Percentiles rank a stretch among this genome's conserved stretches.
Conservation (phyloP, 2,329 filamentous ascomycete genomes). For the Akanthomyces uredinophilus region DNA sequence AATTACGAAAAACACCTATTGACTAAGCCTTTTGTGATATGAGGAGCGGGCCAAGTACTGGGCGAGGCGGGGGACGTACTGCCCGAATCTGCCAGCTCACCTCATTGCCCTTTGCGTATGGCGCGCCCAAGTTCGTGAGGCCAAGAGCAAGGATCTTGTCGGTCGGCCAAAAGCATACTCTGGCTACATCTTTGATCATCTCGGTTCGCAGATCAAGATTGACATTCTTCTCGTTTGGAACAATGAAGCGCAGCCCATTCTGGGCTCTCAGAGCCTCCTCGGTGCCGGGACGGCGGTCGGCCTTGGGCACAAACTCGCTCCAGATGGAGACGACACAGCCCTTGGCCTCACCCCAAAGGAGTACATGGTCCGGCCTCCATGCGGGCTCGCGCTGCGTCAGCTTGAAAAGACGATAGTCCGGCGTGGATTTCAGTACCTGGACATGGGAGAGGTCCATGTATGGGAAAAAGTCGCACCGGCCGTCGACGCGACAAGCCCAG, state of each 20-base stretch:
- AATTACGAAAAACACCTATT: too few species aligned
- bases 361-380: slow-evolving; percentile 13
- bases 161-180: too few species aligned
- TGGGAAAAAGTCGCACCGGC: slow-evolving; percentile 6
- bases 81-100: too few species aligned
- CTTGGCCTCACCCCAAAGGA: slow-evolving; percentile 16
- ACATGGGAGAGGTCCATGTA: not conserved
- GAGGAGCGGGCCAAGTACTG: too few species aligned
- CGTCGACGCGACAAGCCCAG: not conserved
- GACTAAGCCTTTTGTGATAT: too few species aligned
- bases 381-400: slow-evolving; percentile 11
- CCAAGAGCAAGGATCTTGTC: too few species aligned
- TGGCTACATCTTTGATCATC: not conserved
- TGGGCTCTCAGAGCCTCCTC: not conserved
- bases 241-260: not conserved
- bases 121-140: too few species aligned
- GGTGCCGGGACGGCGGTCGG: not conserved
- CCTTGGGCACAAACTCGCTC: slow-evolving; percentile 8
- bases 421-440: not conserved
- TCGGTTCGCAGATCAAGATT: not conserved
- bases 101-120: too few species aligned
- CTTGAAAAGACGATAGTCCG: not conserved
- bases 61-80: too few species aligned
- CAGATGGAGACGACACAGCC: slow-evolving; percentile 13
- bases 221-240: not conserved